Evolutionary conservation across 2,329 filamentous ascomycete species (phyloP), one percentile per base, ranked within the genome.

Genomic region (Sporothrix humicola): DNA sequence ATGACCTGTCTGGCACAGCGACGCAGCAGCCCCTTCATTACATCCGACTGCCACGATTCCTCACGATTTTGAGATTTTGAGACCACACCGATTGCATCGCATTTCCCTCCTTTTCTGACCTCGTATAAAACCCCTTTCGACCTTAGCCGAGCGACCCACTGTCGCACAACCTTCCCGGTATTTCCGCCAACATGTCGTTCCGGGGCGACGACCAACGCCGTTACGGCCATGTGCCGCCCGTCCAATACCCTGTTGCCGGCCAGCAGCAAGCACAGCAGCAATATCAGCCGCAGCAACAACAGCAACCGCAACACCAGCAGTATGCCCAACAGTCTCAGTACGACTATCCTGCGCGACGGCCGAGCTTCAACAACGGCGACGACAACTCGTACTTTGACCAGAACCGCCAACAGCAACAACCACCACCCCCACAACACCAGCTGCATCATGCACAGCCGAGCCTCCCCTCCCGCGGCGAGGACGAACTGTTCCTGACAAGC

Each of bases 331-430:
- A 72, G n/a, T 44, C 69, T 20, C 72, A 72, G 23, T 76, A 76
- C 44, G 81, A 83, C 59, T 83, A 84, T 76, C 81, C 83, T 6
- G 80, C 79, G 59, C 86, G 92, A 77, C 87, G 89, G 76, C 87
- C 89, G 68, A 95, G 92, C 84, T 94, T 93, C 84, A 91, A 94
- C 81, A 89, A 87, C 77, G 92, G 91, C 76, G 93, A 96, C 81
- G 92, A 95, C 80, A 84, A 86, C 66, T 82, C 84, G 68, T 88
- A 90, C 77, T 85, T 88, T 77, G 79, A 82, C 71, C 80, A 79
- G 70, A 78, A 80, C 50, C 69, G 20, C 20, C 48, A 23, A 20
- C 71, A 72, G 5, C 71, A 48, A 50, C 37, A 15, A 26, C 61
- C 42, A 50, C 73, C 23, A 17, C 54, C 26, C n/a, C 66, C 59